phyloP scores from a whole-genome alignment of 345 rosid species.

The Lepidium sativum region DNA sequence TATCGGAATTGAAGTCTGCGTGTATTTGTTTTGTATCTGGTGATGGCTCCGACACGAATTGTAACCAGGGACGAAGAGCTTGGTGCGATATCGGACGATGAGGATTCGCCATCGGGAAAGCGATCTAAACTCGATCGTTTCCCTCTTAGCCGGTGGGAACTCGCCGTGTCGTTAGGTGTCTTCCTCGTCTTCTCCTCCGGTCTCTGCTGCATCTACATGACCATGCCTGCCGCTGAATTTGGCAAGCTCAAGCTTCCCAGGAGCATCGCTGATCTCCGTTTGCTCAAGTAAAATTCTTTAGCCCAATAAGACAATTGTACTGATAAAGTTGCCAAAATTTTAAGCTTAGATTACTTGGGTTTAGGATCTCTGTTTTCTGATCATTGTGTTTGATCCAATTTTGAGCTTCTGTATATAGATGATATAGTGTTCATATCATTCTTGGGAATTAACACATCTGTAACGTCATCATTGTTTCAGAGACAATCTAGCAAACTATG shows the following conservation, averaged over 20 bases:
- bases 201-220: conserved; percentile 61
- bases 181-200: conserved; percentile 62
- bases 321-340: background rate
- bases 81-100: conserved; percentile 33
- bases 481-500: conserved; percentile 68
- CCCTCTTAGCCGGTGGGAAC: conserved; percentile 76
- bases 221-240: conserved; percentile 82
- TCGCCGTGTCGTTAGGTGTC: conserved; percentile 59
- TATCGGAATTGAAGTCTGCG: background rate
- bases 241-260: conserved; percentile 85
- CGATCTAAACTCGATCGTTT: conserved; percentile 61
- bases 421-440: background rate
- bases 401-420: background rate
- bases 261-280: conserved; percentile 76
- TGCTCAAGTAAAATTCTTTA: conserved; percentile 53
- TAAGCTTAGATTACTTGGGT: background rate
- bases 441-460: background rate
- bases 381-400: background rate
- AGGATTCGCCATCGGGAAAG: conserved; percentile 63
- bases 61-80: conserved; percentile 59
- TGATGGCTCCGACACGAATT: conserved; percentile 53
- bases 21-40: background rate
- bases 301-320: background rate
- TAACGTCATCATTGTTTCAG: conserved; percentile 39
- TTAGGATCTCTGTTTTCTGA: background rate